Conservation (phyloP, 1,284 basidiomycete genomes). For the Fistulinella staudtii region DNA sequence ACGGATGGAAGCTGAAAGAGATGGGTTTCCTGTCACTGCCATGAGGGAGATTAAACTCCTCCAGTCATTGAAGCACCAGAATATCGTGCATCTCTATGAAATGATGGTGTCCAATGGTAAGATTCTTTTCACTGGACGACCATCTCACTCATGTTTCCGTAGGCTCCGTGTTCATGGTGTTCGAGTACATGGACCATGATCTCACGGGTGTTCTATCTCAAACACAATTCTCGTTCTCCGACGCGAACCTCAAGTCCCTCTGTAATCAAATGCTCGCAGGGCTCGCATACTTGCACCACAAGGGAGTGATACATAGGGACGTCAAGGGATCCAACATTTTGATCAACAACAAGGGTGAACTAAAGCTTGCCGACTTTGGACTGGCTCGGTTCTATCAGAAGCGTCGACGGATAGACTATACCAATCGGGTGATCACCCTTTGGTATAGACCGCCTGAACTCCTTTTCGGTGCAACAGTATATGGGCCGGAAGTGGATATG, state of each 20-base stretch:
- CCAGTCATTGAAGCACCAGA: slow-evolving; percentile 86
- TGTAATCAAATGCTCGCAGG: slow-evolving; percentile 94
- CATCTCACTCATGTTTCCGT: slow-evolving; percentile 13
- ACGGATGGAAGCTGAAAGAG: slow-evolving; percentile 95
- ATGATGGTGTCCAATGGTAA: slow-evolving; percentile 98
- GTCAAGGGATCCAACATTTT: slow-evolving; percentile 99
- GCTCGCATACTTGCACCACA: slow-evolving; percentile 90
- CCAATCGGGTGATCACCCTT: slow-evolving; percentile 96
- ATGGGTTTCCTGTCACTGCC: slow-evolving; percentile 98
- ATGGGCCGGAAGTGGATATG: slow-evolving; percentile 99
- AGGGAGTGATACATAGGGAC: slow-evolving; percentile 95
- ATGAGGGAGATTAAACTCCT: slow-evolving; percentile 99
- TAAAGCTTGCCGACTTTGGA: slow-evolving; percentile 98
- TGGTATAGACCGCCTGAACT: slow-evolving; percentile 99
- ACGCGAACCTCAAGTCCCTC: slow-evolving; percentile 91
- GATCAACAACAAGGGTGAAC: slow-evolving; percentile 87
- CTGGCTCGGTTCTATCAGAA: slow-evolving; percentile 97
- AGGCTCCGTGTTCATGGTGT: slow-evolving; percentile 99
- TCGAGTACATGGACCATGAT: slow-evolving; percentile 99
- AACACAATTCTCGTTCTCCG: slow-evolving; percentile 78
- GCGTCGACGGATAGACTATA: slow-evolving; percentile 87
- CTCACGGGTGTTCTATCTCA: slow-evolving; percentile 94
- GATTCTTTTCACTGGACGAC: slow-evolving; percentile 19
- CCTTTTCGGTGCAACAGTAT: slow-evolving; percentile 92
- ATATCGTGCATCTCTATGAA: slow-evolving; percentile 88